Base-by-base conservation (phyloP, 2,329 filamentous ascomycete species). In the Canariomyces notabilis region DNA sequence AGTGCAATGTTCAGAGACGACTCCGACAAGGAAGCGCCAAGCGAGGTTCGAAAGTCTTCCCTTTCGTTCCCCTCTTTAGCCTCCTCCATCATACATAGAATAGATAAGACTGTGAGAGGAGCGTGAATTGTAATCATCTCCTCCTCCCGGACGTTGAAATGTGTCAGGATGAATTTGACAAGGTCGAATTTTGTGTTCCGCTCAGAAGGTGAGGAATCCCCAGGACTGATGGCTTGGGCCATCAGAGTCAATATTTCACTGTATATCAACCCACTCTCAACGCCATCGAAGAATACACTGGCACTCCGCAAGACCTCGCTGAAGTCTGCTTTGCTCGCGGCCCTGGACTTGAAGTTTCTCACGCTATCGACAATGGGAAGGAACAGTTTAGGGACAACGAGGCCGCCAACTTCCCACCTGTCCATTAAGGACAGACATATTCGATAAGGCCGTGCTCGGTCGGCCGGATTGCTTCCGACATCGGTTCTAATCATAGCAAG, bases 361-460 rank as follows among this genome's bases (percentile, higher is more conserved):
- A 95, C 83, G 57, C 85, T 94, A 61, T 83, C 77, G 57, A 98
- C 79, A 20, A 91, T 83, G 3, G 90, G 87, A 12, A 96, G 72
- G 60, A 98, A 97, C 12, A 97, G 79, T 50, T 89, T 83, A 0
- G 90, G 87, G 2, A 97, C 85, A 37, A 98, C 82, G 15, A 91
- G 74, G 1, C 89, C 89, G 22, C 93, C 93, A 54, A 98, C 91
- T 64, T 98, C 93, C 90, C 89, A 97, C 48, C 90, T 83, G 67
- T 98, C 93, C 93, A 98, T 97, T 42, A 98, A 73, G 14, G 94
- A 96, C 2, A 97, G 76, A 59, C 89, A 94, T 52, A 97, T 88
- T 46, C 90, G 83, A 61, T 95, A 96, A 0, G 93, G 91, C 32
- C 83, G 82, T 16, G 89, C 88, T 62, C 83, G 77, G 59, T 94